Conservation (phyloP, 768 basidiomycete genomes). For the Tricholoma sp. region DNA sequence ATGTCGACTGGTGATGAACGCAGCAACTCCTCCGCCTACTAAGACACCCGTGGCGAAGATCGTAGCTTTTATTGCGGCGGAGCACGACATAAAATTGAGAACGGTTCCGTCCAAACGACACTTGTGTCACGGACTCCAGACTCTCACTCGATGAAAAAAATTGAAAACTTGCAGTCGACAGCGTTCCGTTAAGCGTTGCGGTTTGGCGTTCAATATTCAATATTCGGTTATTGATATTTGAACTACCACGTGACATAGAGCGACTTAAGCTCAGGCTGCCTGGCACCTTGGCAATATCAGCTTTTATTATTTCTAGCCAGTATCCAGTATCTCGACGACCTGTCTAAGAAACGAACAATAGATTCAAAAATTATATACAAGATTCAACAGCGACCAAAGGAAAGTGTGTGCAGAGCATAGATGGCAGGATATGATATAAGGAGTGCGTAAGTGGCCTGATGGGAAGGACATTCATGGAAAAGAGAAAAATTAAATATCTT, state of each 20-base stretch:
- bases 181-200: too few species aligned
- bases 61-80: conserved; percentile 54
- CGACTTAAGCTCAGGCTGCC: too few species aligned
- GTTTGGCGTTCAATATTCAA: too few species aligned
- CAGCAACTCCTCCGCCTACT: conserved; percentile 72
- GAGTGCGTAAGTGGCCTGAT: conserved; percentile 5
- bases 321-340: too few species aligned
- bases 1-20: conserved; percentile 36
- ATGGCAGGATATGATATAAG: conserved; percentile 32
- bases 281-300: too few species aligned
- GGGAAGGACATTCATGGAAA: conserved; percentile 23
- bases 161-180: not conserved
- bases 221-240: too few species aligned
- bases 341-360: not conserved
- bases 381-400: conserved; percentile 13
- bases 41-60: conserved; percentile 81
- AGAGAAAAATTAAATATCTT: conserved; percentile 22
- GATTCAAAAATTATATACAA: conserved; percentile 14
- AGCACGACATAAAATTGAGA: conserved; percentile 19
- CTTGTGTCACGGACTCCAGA: too few species aligned
- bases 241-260: too few species aligned
- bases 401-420: conserved; percentile 22
- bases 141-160: not conserved
- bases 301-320: too few species aligned
- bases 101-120: too few species aligned